Percentiles rank a stretch among this genome's conserved stretches.
Conservation (phyloP, 495 filamentous ascomycete genomes). For the Lepidopterella palustris region DNA sequence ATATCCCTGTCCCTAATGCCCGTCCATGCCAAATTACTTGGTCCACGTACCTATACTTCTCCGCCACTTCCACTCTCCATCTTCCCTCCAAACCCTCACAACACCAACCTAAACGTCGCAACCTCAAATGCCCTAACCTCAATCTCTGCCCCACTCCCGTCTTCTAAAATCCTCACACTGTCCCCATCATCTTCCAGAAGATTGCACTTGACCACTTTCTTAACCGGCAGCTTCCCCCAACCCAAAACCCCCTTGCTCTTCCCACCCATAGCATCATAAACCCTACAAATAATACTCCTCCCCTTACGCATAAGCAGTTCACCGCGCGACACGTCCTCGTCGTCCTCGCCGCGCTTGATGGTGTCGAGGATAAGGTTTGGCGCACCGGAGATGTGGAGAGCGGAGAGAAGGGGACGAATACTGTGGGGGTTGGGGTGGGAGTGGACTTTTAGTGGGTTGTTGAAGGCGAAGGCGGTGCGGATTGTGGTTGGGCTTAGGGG, state of each 20-base stretch:
- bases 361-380: slow-evolving; percentile 67
- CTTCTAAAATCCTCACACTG: slow-evolving; percentile 45
- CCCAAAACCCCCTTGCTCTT: slow-evolving; percentile 59
- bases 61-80: not conserved
- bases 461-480: slow-evolving; percentile 82
- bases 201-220: slow-evolving; percentile 75
- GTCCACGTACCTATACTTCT: not conserved
- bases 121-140: slow-evolving; percentile 84
- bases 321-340: slow-evolving; percentile 73
- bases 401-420: slow-evolving; percentile 32
- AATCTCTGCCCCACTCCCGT: slow-evolving; percentile 49
- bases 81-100: slow-evolving; percentile 33
- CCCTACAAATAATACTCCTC: slow-evolving; percentile 68
- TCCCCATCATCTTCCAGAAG: slow-evolving; percentile 65
- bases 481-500: slow-evolving; percentile 64
- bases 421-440: slow-evolving; percentile 22
- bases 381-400: slow-evolving; percentile 34
- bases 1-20: no score
- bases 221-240: slow-evolving; percentile 58
- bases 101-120: slow-evolving; percentile 69
- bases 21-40: no score
- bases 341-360: slow-evolving; percentile 91
- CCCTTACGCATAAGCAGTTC: slow-evolving; percentile 65
- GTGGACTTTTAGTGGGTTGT: slow-evolving; percentile 56
- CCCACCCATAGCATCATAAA: slow-evolving; percentile 92